phyloP scores from a whole-genome alignment of 257 asterid species.

The Fraxinus americana region DNA sequence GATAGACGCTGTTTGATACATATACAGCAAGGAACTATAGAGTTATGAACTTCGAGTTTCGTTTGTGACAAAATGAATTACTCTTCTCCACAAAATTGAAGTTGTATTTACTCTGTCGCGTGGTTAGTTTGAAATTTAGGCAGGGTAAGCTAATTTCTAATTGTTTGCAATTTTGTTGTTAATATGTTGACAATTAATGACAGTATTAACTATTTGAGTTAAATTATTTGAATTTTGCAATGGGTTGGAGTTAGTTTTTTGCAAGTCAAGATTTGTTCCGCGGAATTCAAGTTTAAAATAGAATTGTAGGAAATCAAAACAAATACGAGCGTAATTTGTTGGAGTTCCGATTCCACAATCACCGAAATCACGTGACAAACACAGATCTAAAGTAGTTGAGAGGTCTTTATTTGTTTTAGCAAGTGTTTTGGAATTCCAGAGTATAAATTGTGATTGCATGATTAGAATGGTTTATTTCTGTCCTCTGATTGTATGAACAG shows the following conservation, averaged over 20 bases:
- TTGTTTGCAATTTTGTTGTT: background rate
- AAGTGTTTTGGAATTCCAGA: background rate
- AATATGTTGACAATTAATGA: background rate
- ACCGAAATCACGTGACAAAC: too few relatives aligned
- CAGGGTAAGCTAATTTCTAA: background rate
- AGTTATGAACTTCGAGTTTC: conserved; percentile 6
- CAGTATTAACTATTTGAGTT: background rate
- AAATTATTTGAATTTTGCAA: background rate
- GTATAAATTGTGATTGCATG: background rate
- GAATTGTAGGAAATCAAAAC: background rate
- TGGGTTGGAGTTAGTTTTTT: background rate
- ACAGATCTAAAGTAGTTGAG: too few relatives aligned
- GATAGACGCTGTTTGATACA: background rate
- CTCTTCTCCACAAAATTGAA: background rate
- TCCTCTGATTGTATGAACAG: background rate
- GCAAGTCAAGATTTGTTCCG: background rate
- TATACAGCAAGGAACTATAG: background rate
- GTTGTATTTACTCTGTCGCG: background rate
- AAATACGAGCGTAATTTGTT: background rate
- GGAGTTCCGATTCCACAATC: too few relatives aligned
- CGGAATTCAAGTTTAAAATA: background rate
- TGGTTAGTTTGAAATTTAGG: background rate
- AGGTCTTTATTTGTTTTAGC: background rate
- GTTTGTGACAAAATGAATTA: background rate
- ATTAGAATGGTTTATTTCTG: background rate